Conservation (phyloP, 2,329 filamentous ascomycete species). For the Aspergillus hortae region DNA sequence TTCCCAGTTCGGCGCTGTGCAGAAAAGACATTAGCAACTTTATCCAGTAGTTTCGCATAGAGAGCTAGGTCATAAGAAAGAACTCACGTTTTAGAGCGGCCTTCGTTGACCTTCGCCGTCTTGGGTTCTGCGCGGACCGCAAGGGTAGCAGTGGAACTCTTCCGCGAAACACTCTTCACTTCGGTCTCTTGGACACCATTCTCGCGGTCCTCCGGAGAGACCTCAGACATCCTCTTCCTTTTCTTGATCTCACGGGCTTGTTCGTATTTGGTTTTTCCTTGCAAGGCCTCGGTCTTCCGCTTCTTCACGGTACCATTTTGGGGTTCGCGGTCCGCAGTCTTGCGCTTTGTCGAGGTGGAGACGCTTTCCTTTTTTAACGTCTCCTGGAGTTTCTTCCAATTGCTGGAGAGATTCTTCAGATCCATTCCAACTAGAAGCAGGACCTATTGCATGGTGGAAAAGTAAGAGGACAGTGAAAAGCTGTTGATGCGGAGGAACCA, state of each 20-base stretch:
- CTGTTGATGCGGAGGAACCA: conserved; percentile 15
- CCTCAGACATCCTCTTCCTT: conserved; percentile 32
- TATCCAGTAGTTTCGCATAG: background rate
- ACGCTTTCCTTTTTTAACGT: conserved; percentile 36
- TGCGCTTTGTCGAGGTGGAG: conserved; percentile 29
- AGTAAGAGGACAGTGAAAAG: conserved; percentile 13
- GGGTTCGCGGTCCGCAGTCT: conserved; percentile 28
- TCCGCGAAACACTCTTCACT: conserved; percentile 58
- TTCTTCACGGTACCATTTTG: conserved; percentile 33
- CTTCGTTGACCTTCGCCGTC: conserved; percentile 60
- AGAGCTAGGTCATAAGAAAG: conserved; percentile 11
- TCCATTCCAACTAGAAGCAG: conserved; percentile 35
- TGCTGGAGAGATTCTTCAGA: conserved; percentile 43
- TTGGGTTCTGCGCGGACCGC: conserved; percentile 42
- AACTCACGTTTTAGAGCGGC: conserved; percentile 48
- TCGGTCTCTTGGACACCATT: conserved; percentile 60
- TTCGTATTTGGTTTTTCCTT: conserved; percentile 22
- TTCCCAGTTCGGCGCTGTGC: conserved; percentile 65
- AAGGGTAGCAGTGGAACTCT: conserved; percentile 54
- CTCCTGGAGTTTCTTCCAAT: conserved; percentile 50
- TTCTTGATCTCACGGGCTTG: conserved; percentile 18
- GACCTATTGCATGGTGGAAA: conserved; percentile 20
- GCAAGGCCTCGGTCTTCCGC: conserved; percentile 21
- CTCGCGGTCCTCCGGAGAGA: conserved; percentile 27
- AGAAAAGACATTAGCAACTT: background rate